These are phyloP conservation scores for Bolboschoenoplectus hybrid DNA, from an alignment of 202 grass and related monocot genomes.

Conservation along the genomic window DNA sequence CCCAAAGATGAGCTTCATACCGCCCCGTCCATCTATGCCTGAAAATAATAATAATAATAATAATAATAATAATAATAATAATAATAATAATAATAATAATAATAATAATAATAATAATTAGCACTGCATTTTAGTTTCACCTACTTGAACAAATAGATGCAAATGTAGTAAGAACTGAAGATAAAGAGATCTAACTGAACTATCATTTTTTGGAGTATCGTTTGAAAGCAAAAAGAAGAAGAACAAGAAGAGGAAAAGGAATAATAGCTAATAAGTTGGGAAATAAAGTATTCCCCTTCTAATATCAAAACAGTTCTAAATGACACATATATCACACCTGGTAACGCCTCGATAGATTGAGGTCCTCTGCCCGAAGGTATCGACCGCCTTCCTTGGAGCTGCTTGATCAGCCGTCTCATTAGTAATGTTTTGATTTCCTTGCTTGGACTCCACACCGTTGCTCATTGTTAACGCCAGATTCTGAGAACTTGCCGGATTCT, in stretches of 20 bases:
- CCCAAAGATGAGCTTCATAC: conserved; percentile 97
- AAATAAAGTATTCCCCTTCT: conserved; percentile 3
- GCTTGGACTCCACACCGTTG: conserved; percentile 51
- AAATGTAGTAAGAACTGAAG: conserved; percentile 36
- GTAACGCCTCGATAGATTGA: conserved; percentile 98
- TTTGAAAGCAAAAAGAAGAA: not conserved
- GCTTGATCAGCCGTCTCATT: conserved; percentile 35
- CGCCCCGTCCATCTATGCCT: conserved; percentile 99
- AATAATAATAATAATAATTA: conserved; percentile 32
- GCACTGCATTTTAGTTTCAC: not conserved
- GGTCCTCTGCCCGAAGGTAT: conserved; percentile 94
- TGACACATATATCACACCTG: conserved; percentile 47
- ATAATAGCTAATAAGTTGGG: conserved; percentile 36
- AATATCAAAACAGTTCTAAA: not conserved
- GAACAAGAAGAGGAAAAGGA: not conserved
- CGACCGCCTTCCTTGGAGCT: conserved; percentile 59
- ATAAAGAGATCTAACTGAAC: conserved; percentile 28
- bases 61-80: conserved; percentile 34
- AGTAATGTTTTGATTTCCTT: conserved; percentile 13
- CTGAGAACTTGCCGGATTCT: conserved; percentile 43
- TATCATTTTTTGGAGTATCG: not conserved
- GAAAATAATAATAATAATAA: conserved; percentile 35
- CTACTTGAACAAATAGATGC: not conserved
- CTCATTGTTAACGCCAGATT: conserved; percentile 77
- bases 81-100: conserved; percentile 34